Evolutionary conservation across 2,329 filamentous ascomycete species (phyloP).

Genomic region (Diplocarpon rosae): DNA sequence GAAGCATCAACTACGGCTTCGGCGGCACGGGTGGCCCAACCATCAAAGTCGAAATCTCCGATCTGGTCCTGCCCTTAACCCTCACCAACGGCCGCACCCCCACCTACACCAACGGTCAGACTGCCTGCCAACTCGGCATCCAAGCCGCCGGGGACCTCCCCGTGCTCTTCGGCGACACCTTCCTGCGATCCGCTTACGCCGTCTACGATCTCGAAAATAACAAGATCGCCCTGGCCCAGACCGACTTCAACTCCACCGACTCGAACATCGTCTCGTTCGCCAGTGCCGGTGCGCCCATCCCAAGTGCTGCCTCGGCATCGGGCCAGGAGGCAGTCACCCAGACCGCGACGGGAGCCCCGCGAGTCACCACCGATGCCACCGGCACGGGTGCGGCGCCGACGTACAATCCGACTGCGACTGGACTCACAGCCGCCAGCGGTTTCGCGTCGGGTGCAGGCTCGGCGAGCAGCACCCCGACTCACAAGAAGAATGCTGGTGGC

Average conservation of each 20-base stretch:
- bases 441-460: slow-evolving; percentile 13
- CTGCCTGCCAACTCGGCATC: slow-evolving; percentile 45
- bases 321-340: slow-evolving; percentile 20
- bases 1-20: slow-evolving; percentile 38
- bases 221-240: slow-evolving; percentile 38
- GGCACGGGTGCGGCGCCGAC: slow-evolving; percentile 12
- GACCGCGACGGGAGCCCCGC: slow-evolving; percentile 22
- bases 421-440: slow-evolving; percentile 21
- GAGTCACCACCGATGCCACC: slow-evolving; percentile 11
- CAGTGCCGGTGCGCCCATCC: slow-evolving; percentile 22
- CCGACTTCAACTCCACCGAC: slow-evolving; percentile 32
- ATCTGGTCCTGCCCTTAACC: slow-evolving; percentile 33
- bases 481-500: slow-evolving; percentile 20
- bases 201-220: slow-evolving; percentile 44
- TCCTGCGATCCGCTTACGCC: slow-evolving; percentile 42
- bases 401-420: slow-evolving; percentile 20
- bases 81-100: slow-evolving; percentile 26
- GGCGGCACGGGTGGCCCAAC: slow-evolving; percentile 32
- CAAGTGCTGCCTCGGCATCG: slow-evolving; percentile 17
- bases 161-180: slow-evolving; percentile 38
- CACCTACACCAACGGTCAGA: slow-evolving; percentile 23
- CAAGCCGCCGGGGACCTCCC: slow-evolving; percentile 26
- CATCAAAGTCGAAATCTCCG: slow-evolving; percentile 35
- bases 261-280: slow-evolving; percentile 25
- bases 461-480: slow-evolving; percentile 2